These are phyloP conservation scores for Aspergillus quadrilineatus DNA, from an alignment of 2,329 filamentous ascomycete genomes.

Conservation along the genomic window DNA sequence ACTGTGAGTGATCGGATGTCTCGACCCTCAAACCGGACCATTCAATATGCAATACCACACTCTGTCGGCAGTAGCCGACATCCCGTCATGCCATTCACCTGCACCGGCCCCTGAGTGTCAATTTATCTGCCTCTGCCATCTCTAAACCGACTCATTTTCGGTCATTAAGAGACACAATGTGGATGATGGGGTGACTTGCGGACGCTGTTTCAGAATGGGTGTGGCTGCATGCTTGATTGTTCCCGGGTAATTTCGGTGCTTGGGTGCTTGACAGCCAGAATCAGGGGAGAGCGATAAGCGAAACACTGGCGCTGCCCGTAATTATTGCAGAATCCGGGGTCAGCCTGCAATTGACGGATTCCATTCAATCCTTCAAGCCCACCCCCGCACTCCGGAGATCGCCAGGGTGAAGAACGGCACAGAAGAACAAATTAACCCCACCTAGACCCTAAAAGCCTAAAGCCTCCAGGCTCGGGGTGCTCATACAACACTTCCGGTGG, in stretches of 20 bases:
- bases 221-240: background rate
- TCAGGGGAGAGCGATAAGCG: background rate
- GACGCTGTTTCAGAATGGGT: background rate
- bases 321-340: background rate
- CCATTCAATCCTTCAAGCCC: background rate
- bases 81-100: no score
- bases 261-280: background rate
- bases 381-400: constrained; percentile 22
- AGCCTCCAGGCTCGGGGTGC: background rate
- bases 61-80: background rate
- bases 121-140: no score
- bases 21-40: background rate
- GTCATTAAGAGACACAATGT: no score
- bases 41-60: background rate
- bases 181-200: no score
- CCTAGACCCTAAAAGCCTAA: constrained; percentile 5
- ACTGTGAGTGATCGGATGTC: background rate
- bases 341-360: constrained; percentile 23
- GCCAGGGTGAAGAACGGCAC: constrained; percentile 16
- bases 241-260: background rate
- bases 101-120: no score
- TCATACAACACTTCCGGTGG: constrained; percentile 17
- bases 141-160: no score
- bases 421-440: constrained; percentile 18
- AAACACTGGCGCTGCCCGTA: background rate